Percentiles rank a stretch among this genome's conserved stretches.
Evolutionary conservation across 2,329 filamentous ascomycete genomes (phyloP).

Genomic region (Diaporthe velutina): DNA sequence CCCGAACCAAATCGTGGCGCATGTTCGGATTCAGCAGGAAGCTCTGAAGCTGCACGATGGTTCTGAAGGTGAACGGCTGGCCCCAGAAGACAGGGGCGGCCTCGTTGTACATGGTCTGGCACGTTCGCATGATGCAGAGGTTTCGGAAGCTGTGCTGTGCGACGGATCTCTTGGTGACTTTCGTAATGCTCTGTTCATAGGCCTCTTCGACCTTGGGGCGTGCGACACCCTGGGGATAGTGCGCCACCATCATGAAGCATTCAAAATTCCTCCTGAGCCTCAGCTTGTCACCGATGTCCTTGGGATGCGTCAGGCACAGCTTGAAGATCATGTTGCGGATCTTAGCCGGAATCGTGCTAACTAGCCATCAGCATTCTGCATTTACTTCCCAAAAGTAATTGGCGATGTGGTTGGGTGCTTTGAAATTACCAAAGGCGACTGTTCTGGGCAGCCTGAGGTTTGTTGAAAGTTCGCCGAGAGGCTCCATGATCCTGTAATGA

Average conservation of each 20-base stretch:
- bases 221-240: not conserved
- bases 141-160: not conserved
- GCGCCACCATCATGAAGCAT: not conserved
- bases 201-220: not conserved
- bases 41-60: not conserved
- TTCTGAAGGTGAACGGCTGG: not conserved
- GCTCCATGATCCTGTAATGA: not conserved
- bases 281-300: not conserved
- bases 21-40: not conserved
- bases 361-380: not conserved
- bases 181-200: not conserved
- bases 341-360: not conserved
- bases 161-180: not conserved
- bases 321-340: slow-evolving; percentile 2
- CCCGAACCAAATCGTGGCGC: not conserved
- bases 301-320: not conserved
- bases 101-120: not conserved
- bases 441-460: not conserved
- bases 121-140: not conserved
- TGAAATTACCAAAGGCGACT: not conserved
- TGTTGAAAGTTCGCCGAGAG: not conserved
- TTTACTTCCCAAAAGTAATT: not conserved
- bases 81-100: not conserved
- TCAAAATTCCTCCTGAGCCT: not conserved
- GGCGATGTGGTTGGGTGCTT: too few species aligned